Evolutionary conservation across 371 early-diverging fungal genomes (phyloP), one percentile per base, ranked within the genome.

Genomic region (Mucor plumbeus): DNA sequence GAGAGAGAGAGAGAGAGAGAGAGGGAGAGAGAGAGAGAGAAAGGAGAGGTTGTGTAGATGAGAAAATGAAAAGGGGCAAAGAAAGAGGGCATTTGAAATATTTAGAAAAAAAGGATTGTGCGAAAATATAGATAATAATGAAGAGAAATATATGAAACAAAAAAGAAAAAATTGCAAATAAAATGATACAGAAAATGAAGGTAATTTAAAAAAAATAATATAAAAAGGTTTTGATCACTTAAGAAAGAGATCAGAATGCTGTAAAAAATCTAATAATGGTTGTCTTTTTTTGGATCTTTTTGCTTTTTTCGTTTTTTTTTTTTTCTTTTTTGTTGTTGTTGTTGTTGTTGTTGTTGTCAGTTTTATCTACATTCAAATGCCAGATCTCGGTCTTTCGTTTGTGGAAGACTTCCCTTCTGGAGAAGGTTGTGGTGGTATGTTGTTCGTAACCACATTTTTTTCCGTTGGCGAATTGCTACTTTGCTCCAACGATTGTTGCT

Each of bases 371-470:
- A n/a, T 19, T 68, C 34, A 57, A 47, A 63, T 63, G 17, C 69
- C 69, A 40, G 69, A 68, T 48, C 69, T 57, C 15, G 68, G 63
- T 33, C 64, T 47, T 41, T 63, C 50, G 19, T 35, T 63, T 1
- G 69, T 48, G 9, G 58, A 38, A 44, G 50, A 59, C 19, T 63
- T 68, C 13, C 63, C 53, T 50, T 68, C 63, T 15, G 59, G 63
- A 39, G 63, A 63, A 11, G 69, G 69, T 36, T 68, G 63, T 33
- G 63, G 63, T 40, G 68, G 64, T 58, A 68, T 59, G 17, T 17
- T 59, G n/a, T 63, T 63, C 10, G 63, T 58, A 8, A 0, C 44
- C 40, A 53, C 63, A 48, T 47, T 7, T 33, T 48, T 57, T 26
- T 61, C 34, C 14, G 35, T 44, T 15, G 40, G 44, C 10, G 40